Percentiles rank a stretch among this genome's conserved stretches.
Evolutionary conservation across 2,329 filamentous ascomycete species (phyloP).

Genomic region (Aspergillus sp.): DNA sequence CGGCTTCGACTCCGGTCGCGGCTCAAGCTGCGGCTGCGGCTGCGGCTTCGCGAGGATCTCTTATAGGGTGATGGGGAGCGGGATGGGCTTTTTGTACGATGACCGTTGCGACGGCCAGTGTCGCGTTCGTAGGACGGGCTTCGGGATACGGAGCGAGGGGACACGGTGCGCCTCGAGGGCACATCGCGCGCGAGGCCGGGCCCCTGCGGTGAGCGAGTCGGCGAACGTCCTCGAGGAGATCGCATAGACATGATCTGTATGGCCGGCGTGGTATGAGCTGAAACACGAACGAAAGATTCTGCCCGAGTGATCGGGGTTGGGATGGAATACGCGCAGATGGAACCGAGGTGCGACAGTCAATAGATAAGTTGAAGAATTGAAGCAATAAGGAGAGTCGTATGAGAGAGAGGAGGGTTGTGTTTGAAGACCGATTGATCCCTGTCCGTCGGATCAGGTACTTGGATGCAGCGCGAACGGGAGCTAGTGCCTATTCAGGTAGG

Average conservation of each 20-base stretch:
- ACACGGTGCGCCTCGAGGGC: constrained; percentile 33
- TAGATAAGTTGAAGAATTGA: too few relatives aligned
- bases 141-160: constrained; percentile 32
- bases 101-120: constrained; percentile 24
- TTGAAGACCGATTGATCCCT: too few relatives aligned
- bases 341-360: too few relatives aligned
- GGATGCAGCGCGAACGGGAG: too few relatives aligned
- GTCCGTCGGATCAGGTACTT: too few relatives aligned
- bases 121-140: constrained; percentile 25
- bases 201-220: constrained; percentile 21
- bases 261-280: too few relatives aligned
- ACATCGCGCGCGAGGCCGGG: constrained; percentile 25
- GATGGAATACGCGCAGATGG: too few relatives aligned
- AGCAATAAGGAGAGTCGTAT: too few relatives aligned
- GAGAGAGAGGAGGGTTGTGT: too few relatives aligned
- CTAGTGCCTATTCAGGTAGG: too few relatives aligned
- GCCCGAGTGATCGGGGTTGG: too few relatives aligned
- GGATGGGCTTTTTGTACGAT: constrained; percentile 25
- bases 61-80: constrained; percentile 28
- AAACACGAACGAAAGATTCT: too few relatives aligned
- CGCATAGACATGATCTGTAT: constrained; percentile 22
- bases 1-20: constrained; percentile 36
- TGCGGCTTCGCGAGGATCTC: constrained; percentile 29
- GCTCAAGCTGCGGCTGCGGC: neutral
- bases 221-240: constrained; percentile 29